These are phyloP conservation scores for Microdochium paspali DNA, from an alignment of 2,329 filamentous ascomycete species.

Conservation along the genomic window DNA sequence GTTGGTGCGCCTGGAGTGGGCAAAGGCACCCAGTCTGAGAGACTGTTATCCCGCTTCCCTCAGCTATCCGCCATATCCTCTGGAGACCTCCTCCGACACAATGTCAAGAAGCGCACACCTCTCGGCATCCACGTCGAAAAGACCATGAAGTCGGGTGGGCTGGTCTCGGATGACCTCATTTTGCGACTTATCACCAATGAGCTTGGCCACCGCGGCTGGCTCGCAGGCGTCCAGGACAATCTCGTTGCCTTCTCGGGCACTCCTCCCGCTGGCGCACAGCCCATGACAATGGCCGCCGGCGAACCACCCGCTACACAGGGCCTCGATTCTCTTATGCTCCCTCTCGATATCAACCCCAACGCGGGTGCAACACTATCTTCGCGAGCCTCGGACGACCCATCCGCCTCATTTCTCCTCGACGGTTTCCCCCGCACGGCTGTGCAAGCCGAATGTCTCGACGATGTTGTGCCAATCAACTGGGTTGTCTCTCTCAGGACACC, in stretches of 20 bases:
- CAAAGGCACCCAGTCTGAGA: slow-evolving; percentile 91
- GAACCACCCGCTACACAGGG: slow-evolving; percentile 1
- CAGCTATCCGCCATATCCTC: slow-evolving; percentile 89
- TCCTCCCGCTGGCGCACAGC: slow-evolving; percentile 30
- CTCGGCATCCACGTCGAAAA: slow-evolving; percentile 85
- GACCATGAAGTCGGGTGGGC: slow-evolving; percentile 75
- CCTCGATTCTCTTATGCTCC: slow-evolving; percentile 29
- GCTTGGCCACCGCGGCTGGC: slow-evolving; percentile 77
- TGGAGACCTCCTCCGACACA: slow-evolving; percentile 81
- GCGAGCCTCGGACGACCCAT: slow-evolving; percentile 55
- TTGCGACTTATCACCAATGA: slow-evolving; percentile 87
- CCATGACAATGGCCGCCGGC: slow-evolving; percentile 18
- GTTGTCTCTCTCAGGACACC: slow-evolving; percentile 84
- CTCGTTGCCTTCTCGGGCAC: slow-evolving; percentile 40
- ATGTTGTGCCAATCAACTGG: slow-evolving; percentile 86
- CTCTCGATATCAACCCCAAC: slow-evolving; percentile 26
- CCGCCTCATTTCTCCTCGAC: slow-evolving; percentile 88
- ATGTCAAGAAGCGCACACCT: slow-evolving; percentile 82
- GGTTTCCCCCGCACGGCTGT: slow-evolving; percentile 84
- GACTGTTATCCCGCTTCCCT: slow-evolving; percentile 77
- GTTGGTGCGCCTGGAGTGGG: slow-evolving; percentile 94
- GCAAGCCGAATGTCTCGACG: slow-evolving; percentile 71
- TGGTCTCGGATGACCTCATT: slow-evolving; percentile 91
- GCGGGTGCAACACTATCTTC: slow-evolving; percentile 23
- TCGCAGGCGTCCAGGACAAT: slow-evolving; percentile 39